Conservation (phyloP, 1,284 basidiomycete genomes). For the Ceratobasidium sp. region DNA sequence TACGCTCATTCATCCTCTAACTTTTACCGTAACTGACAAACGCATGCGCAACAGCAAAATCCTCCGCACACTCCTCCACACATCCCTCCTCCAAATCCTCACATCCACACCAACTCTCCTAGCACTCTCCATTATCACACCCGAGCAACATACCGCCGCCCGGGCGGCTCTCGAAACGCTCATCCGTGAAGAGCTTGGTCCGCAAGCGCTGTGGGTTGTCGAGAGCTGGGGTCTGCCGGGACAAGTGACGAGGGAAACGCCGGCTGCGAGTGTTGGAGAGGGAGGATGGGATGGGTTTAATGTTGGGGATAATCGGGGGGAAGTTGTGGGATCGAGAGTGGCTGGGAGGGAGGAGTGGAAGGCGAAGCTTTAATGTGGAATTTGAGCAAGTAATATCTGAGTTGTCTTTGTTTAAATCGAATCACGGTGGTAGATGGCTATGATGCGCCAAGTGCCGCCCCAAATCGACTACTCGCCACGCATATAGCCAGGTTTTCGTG, state of each 20-base stretch:
- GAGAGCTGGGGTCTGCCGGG: constrained; percentile 46
- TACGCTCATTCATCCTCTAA: neutral
- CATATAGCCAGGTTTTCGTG: too few relatives aligned
- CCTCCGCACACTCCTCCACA: constrained; percentile 36
- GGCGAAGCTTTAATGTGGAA: constrained; percentile 37
- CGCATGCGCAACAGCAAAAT: constrained; percentile 13
- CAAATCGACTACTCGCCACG: too few relatives aligned
- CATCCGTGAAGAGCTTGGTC: constrained; percentile 43
- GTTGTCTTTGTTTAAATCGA: too few relatives aligned
- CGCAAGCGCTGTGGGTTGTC: constrained; percentile 43
- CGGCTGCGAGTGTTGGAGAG: constrained; percentile 33
- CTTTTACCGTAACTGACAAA: neutral
- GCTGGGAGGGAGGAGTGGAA: constrained; percentile 35
- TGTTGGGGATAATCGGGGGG: constrained; percentile 39
- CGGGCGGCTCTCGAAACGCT: constrained; percentile 28
- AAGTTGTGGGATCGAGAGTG: constrained; percentile 16
- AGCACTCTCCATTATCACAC: constrained; percentile 34
- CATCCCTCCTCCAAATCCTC: constrained; percentile 40
- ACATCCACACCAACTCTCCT: constrained; percentile 37
- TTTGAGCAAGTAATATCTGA: too few relatives aligned
- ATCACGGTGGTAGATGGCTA: too few relatives aligned
- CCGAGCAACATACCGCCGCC: constrained; percentile 29
- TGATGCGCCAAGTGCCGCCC: too few relatives aligned
- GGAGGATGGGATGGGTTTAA: constrained; percentile 45
- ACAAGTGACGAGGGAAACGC: constrained; percentile 48